Evolutionary conservation across 371 early-diverging fungal genomes (phyloP).

Genomic region (Parasitella parasitica): DNA sequence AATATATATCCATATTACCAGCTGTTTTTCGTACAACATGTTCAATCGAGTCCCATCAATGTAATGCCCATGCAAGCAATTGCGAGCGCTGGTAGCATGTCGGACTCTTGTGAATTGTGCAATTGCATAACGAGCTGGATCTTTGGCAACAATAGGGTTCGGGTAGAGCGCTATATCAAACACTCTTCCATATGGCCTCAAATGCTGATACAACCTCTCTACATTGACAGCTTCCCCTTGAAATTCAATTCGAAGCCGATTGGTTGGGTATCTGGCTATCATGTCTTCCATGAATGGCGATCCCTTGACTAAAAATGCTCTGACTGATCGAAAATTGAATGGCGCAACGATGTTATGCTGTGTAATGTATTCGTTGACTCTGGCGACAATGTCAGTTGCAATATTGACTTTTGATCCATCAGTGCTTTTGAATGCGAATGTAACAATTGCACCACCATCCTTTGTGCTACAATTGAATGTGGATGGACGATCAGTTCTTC

Average conservation of each 20-base stretch:
- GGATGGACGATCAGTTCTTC: neutral
- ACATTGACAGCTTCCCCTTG: slow-evolving; percentile 56
- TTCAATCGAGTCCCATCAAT: slow-evolving; percentile 69
- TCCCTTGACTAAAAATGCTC: slow-evolving; percentile 72
- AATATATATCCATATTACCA: slow-evolving; percentile 28
- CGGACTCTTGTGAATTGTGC: slow-evolving; percentile 76
- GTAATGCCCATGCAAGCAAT: slow-evolving; percentile 80
- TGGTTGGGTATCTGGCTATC: slow-evolving; percentile 70
- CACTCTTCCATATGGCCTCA: slow-evolving; percentile 83
- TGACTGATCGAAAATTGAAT: slow-evolving; percentile 61
- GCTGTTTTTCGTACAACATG: slow-evolving; percentile 69
- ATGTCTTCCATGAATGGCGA: slow-evolving; percentile 90
- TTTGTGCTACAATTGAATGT: slow-evolving; percentile 31
- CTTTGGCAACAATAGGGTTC: slow-evolving; percentile 58
- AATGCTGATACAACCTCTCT: slow-evolving; percentile 72
- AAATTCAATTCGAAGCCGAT: slow-evolving; percentile 71
- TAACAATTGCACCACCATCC: slow-evolving; percentile 51
- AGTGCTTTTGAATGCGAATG: slow-evolving; percentile 36
- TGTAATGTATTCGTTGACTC: slow-evolving; percentile 37
- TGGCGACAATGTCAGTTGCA: slow-evolving; percentile 34
- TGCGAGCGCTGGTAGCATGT: slow-evolving; percentile 85
- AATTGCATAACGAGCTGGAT: slow-evolving; percentile 74
- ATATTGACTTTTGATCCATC: slow-evolving; percentile 20
- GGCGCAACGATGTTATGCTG: slow-evolving; percentile 49
- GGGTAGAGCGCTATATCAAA: slow-evolving; percentile 70